Base-by-base conservation (phyloP, 345 rosid genomes). In the Xanthoceras sorbifolium region DNA sequence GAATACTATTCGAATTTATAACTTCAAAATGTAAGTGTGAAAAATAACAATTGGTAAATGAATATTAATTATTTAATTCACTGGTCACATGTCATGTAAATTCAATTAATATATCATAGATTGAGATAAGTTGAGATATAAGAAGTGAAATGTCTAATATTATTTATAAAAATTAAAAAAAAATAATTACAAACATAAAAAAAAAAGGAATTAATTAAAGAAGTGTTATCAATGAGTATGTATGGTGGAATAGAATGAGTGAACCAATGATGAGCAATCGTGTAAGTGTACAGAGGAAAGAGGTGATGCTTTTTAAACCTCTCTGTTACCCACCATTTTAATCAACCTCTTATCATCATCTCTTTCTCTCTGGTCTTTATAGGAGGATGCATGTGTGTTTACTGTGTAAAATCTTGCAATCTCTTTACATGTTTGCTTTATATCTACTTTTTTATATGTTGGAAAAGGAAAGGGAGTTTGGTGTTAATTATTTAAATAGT, bases 171-270 rank as follows among this genome's bases (percentile, higher is more conserved):
- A 64, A 64, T 34, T 1, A 63, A 29, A 36, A 34, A 0, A 64
- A 36, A 17, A 25, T 6, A 14, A 3, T 60, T 60, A 11, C 28
- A 61, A 57, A 57, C 65, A 57, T 4, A 10, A 1, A 15, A 20
- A 17, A 59, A 3, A 8, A 0, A 9, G 1, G 4, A 20, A 62
- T 0, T 26, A 26, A 31, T 8, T 72, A 40, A 32, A 15, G 14
- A 42, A 52, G 20, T 59, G 15, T 42, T 72, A 65, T 69, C 75
- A 54, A 67, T 54, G 79, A 73, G 79, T 77, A 81, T 64, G 82
- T 76, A 71, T 71, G 73, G n/a, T 73, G 76, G 75, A 78, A 73
- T 60, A 57, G 83, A 83, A 79, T 79, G 80, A 81, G 71, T 73
- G 68, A 74, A 44, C 71, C 82, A 85, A 83, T 81, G 80, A 85